Conservation (phyloP, 345 rosid genomes). For the Citrus trifoliata region DNA sequence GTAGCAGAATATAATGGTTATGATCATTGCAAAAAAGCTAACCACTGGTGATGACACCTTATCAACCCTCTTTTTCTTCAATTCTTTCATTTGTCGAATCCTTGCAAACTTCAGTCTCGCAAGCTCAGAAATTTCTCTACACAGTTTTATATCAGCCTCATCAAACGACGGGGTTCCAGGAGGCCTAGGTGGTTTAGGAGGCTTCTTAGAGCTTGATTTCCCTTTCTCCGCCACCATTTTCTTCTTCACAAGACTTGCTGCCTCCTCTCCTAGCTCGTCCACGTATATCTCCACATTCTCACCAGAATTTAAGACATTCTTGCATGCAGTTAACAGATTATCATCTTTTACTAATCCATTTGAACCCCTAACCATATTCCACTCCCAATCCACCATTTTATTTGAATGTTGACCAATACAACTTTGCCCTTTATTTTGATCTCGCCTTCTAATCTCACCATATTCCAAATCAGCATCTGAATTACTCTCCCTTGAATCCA, state of each 20-base stretch:
- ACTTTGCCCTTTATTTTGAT: constrained; percentile 4
- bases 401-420: not conserved
- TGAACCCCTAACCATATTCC: not conserved
- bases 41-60: constrained; percentile 21
- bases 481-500: constrained; percentile 8
- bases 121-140: constrained; percentile 29
- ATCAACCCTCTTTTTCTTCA: constrained; percentile 25
- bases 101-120: constrained; percentile 26
- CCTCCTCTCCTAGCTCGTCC: not conserved
- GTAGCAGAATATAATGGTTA: constrained; percentile 32
- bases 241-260: not conserved
- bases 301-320: not conserved
- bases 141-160: constrained; percentile 19
- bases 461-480: constrained; percentile 24
- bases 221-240: constrained; percentile 11
- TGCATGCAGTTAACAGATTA: not conserved
- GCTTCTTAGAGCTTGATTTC: constrained; percentile 7
- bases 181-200: constrained; percentile 35
- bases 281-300: constrained; percentile 7
- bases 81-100: constrained; percentile 13
- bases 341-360: not conserved
- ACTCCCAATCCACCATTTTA: not conserved
- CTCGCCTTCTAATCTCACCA: constrained; percentile 13
- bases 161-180: constrained; percentile 17
- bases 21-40: constrained; percentile 18